Percentiles rank a stretch among this genome's conserved stretches.
These are phyloP conservation scores for Neohortaea acidophila DNA, from an alignment of 495 filamentous ascomycete species.

Conservation along the genomic window DNA sequence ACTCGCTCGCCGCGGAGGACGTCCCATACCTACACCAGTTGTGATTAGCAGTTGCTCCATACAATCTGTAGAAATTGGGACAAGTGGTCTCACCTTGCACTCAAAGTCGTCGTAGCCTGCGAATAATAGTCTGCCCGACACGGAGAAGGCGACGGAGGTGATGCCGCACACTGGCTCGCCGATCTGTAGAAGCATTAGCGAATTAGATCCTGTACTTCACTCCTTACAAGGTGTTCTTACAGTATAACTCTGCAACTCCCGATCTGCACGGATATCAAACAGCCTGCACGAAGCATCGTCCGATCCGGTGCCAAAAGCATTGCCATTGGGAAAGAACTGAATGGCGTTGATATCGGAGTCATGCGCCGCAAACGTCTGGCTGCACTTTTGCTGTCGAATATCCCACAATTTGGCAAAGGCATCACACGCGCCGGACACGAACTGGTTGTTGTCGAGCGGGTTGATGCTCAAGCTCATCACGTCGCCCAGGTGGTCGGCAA, in stretches of 20 bases:
- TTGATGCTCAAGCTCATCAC: constrained; percentile 99
- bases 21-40: constrained; percentile 70
- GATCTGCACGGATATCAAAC: constrained; percentile 93
- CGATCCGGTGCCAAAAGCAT: constrained; percentile 95
- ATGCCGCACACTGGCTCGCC: constrained; percentile 96
- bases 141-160: constrained; percentile 94
- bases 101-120: constrained; percentile 98
- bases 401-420: constrained; percentile 98
- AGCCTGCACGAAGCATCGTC: constrained; percentile 95
- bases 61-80: constrained; percentile 3
- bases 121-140: constrained; percentile 88
- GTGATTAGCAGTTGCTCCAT: constrained; percentile 1
- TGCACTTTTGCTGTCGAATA: constrained; percentile 93
- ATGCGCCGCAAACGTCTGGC: constrained; percentile 95
- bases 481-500: constrained; percentile 94
- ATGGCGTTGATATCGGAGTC: constrained; percentile 99
- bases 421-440: constrained; percentile 96
- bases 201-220: background rate
- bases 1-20: constrained; percentile 92
- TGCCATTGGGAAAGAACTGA: constrained; percentile 97
- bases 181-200: constrained; percentile 43
- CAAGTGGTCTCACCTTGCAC: constrained; percentile 65
- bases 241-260: constrained; percentile 91
- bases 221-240: constrained; percentile 37
- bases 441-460: constrained; percentile 95